These are phyloP conservation scores for Boletus sp. DNA, from an alignment of 1,284 basidiomycete species.

Conservation along the genomic window DNA sequence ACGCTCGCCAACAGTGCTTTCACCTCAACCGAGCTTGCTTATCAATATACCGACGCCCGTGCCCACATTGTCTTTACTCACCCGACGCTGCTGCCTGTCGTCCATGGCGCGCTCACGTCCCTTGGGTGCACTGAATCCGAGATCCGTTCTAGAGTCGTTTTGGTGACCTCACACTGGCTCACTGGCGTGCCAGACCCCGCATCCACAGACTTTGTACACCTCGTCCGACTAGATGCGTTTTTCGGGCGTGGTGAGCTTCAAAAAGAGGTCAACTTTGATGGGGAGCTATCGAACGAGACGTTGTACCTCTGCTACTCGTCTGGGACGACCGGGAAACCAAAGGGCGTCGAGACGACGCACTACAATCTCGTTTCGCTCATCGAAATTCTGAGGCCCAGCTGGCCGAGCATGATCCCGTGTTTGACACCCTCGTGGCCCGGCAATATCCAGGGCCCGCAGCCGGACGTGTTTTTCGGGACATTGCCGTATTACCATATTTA, in stretches of 20 bases:
- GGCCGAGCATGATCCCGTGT: conserved; percentile 36
- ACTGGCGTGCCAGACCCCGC: conserved; percentile 38
- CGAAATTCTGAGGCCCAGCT: conserved; percentile 40
- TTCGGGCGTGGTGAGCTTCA: conserved; percentile 43
- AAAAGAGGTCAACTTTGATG: conserved; percentile 50
- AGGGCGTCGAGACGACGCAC: conserved; percentile 66
- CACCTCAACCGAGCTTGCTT: conserved; percentile 42
- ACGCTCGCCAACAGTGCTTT: conserved; percentile 47
- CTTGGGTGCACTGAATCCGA: conserved; percentile 39
- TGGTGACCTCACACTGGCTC: conserved; percentile 40
- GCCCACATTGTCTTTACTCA: conserved; percentile 53
- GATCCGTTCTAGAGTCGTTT: conserved; percentile 44
- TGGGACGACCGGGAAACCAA: conserved; percentile 61
- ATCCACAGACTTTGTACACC: conserved; percentile 19
- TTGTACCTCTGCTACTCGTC: conserved; percentile 64
- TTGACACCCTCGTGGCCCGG: conserved; percentile 16
- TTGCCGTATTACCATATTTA: conserved; percentile 56
- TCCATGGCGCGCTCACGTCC: conserved; percentile 42
- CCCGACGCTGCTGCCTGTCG: conserved; percentile 46
- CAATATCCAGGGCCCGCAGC: conserved; percentile 2
- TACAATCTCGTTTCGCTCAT: conserved; percentile 55
- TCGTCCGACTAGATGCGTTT: conserved; percentile 41
- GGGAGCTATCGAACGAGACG: conserved; percentile 47
- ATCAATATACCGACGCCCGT: conserved; percentile 51
- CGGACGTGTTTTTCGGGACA: conserved; percentile 53